Evolutionary conservation across 2,329 filamentous ascomycete genomes (phyloP), one percentile per base, ranked within the genome.

Genomic region (Pseudocercospora macadamiae): DNA sequence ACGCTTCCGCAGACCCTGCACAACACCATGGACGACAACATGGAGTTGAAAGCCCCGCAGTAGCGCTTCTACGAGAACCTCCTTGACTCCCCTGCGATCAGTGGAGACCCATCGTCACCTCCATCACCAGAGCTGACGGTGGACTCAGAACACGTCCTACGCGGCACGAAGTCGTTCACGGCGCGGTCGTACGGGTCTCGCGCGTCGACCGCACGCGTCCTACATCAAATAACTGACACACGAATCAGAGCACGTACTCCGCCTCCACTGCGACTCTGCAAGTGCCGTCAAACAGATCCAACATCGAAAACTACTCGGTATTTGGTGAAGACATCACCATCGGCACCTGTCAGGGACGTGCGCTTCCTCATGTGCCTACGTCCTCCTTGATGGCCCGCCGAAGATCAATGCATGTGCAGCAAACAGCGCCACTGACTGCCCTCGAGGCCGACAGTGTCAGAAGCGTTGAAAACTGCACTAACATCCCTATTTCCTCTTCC

Each of bases 171-270:
- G 48, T 73, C 71, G 6, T 74, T 73, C 55, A 66, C 71, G 2
- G 72, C 70, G n/a, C 71, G 71, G 26, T 74, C 73, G 2, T 69
- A 66, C 30, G 69, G 66, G 34, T 74, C 72, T 16, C 69, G 71
- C 48, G 58, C 64, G n/a, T 68, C 68, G 7, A 63, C 57, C 28
- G 62, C n/a, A n/a, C n/a, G n/a, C n/a, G n/a, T n/a, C n/a, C n/a
- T n/a, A n/a, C n/a, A n/a, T n/a, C n/a, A n/a, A n/a, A n/a, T n/a
- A n/a, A n/a, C n/a, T n/a, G n/a, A n/a, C n/a, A n/a, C n/a, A n/a
- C n/a, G n/a, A n/a, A n/a, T n/a, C n/a, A n/a, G n/a, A n/a, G n/a
- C n/a, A n/a, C n/a, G n/a, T n/a, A n/a, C n/a, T n/a, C n/a, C n/a
- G n/a, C n/a, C n/a, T n/a, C n/a, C n/a, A n/a, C n/a, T n/a, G n/a